Conservation (phyloP, 2,329 filamentous ascomycete genomes). For the Paraphoma sp. region DNA sequence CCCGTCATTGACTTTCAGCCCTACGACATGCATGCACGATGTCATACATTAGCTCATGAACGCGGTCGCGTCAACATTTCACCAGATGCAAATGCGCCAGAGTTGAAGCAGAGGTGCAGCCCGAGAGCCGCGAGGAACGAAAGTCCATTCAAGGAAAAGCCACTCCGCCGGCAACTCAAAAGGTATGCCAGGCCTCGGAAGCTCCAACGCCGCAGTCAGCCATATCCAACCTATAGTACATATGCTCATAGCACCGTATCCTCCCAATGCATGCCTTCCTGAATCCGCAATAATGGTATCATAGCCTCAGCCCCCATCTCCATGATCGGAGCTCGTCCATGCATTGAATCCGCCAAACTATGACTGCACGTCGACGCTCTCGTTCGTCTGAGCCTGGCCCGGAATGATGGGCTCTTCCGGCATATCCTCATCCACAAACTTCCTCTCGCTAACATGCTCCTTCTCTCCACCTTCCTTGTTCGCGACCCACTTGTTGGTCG, state of each 20-base stretch:
- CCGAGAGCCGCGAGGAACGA: not conserved
- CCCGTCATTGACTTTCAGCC: conserved; percentile 12
- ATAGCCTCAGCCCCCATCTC: conserved; percentile 7
- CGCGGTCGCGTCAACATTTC: not conserved
- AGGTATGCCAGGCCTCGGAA: not conserved
- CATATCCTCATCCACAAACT: conserved; percentile 76
- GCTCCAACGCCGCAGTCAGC: conserved; percentile 16
- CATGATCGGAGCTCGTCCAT: not conserved
- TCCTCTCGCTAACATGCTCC: conserved; percentile 84
- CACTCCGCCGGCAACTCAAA: not conserved
- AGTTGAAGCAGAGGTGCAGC: conserved; percentile 1
- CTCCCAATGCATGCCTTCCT: conserved; percentile 5
- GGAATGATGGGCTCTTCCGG: conserved; percentile 77
- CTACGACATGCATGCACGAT: conserved; percentile 8
- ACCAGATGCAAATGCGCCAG: not conserved
- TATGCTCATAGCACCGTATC: conserved; percentile 12
- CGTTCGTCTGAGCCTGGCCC: conserved; percentile 36
- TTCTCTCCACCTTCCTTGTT: conserved; percentile 52
- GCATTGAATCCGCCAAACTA: conserved; percentile 8
- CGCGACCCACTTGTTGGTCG: conserved; percentile 88
- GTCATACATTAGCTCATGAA: not conserved
- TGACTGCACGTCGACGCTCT: conserved; percentile 29
- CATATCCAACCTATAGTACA: conserved; percentile 30
- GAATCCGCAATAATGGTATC: conserved; percentile 19
- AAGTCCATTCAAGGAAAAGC: conserved; percentile 3